These are phyloP conservation scores for Colletotrichum nymphaeae DNA, from an alignment of 2,329 filamentous ascomycete genomes.

Conservation along the genomic window DNA sequence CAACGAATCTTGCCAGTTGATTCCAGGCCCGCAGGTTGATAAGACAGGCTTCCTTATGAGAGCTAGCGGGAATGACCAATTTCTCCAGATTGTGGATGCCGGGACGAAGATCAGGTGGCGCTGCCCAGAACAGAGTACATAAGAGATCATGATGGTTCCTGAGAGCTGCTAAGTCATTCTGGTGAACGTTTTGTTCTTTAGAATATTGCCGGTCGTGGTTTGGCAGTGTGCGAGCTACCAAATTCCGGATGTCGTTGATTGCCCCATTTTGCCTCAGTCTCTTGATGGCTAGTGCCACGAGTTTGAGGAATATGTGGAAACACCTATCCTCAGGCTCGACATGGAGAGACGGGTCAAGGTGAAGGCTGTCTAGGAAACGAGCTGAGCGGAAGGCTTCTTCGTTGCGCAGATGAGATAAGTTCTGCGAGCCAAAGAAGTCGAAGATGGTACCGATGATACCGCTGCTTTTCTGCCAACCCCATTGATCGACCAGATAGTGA, in stretches of 20 bases:
- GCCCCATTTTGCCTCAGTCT: slow-evolving; percentile 60
- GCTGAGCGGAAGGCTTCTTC: slow-evolving; percentile 73
- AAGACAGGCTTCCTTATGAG: slow-evolving; percentile 74
- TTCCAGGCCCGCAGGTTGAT: slow-evolving; percentile 74
- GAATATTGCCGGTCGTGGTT: slow-evolving; percentile 74
- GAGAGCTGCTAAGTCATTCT: slow-evolving; percentile 71
- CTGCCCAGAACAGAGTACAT: slow-evolving; percentile 74
- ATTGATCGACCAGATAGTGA: slow-evolving; percentile 71
- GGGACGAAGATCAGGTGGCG: slow-evolving; percentile 66
- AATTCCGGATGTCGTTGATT: slow-evolving; percentile 68
- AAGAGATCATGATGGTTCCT: slow-evolving; percentile 77
- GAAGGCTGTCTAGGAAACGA: slow-evolving; percentile 69
- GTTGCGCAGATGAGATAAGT: slow-evolving; percentile 71
- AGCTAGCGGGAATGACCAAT: slow-evolving; percentile 68
- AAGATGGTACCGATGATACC: slow-evolving; percentile 71
- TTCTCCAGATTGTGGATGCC: slow-evolving; percentile 66
- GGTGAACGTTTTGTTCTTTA: slow-evolving; percentile 70
- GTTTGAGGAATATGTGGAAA: slow-evolving; percentile 76
- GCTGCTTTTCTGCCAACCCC: slow-evolving; percentile 72
- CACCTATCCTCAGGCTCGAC: slow-evolving; percentile 68
- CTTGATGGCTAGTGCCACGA: slow-evolving; percentile 68
- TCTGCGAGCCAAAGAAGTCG: slow-evolving; percentile 74
- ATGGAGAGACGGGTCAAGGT: slow-evolving; percentile 55
- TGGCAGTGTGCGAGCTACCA: slow-evolving; percentile 71
- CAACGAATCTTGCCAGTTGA: slow-evolving; percentile 69